Conservation (phyloP, 208 protist species). For the Borovskyia barvae region DNA sequence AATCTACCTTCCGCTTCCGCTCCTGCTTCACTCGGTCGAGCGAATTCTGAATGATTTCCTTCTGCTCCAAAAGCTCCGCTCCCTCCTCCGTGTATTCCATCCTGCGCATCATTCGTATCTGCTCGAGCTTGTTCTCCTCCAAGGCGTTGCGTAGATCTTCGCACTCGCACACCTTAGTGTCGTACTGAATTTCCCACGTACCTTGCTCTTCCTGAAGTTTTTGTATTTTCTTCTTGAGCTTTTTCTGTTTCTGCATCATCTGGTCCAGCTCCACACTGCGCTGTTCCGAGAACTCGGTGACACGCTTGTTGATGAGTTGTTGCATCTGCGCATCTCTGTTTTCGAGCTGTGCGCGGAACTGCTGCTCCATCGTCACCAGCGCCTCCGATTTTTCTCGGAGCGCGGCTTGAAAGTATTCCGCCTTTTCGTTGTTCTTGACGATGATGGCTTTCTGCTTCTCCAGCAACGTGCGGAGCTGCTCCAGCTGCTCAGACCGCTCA, state of each 20-base stretch:
- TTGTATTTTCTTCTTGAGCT: conserved; percentile 82
- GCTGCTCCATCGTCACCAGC: conserved; percentile 30
- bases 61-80: conserved; percentile 62
- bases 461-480: conserved; percentile 71
- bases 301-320: conserved; percentile 70
- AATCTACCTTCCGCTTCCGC: conserved; percentile 56
- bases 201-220: conserved; percentile 61
- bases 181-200: conserved; percentile 58
- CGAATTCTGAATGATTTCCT: conserved; percentile 70
- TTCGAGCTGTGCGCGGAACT: conserved; percentile 46
- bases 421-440: conserved; percentile 83
- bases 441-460: conserved; percentile 86
- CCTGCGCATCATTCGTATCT: conserved; percentile 56
- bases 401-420: conserved; percentile 58
- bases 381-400: conserved; percentile 51
- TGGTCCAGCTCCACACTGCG: conserved; percentile 42
- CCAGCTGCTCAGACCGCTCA: conserved; percentile 70
- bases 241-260: conserved; percentile 53
- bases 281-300: conserved; percentile 60
- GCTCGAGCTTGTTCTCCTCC: conserved; percentile 77
- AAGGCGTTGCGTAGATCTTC: conserved; percentile 72
- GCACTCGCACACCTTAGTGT: conserved; percentile 84
- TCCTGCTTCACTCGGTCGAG: conserved; percentile 77
- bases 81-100: conserved; percentile 49
- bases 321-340: conserved; percentile 79